A percentile compares a stretch with the other conserved stretches of the same genome.
phyloP scores from a whole-genome alignment of 148 eudicot species.

The Vaccinium myrtillus region DNA sequence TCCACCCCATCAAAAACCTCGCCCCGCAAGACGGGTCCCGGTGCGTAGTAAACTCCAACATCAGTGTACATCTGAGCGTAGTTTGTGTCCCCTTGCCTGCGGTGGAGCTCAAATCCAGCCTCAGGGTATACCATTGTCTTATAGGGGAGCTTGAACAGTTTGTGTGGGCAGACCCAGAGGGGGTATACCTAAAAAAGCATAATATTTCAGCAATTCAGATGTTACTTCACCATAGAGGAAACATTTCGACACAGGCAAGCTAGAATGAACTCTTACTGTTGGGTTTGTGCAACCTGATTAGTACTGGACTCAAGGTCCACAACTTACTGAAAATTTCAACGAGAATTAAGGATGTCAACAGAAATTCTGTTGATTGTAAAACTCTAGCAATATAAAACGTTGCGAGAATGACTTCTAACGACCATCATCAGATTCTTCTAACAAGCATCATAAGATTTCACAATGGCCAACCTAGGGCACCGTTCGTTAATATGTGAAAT shows the following conservation, averaged over 20 bases:
- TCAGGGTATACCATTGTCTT: constrained; percentile 85
- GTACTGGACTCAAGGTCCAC: not conserved
- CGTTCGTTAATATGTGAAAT: not conserved
- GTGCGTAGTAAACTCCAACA: constrained; percentile 84
- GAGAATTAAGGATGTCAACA: not conserved
- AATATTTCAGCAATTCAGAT: not conserved
- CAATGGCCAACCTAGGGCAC: not conserved
- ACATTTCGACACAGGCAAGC: not conserved
- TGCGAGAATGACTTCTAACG: not conserved
- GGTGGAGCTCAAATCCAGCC: constrained; percentile 74
- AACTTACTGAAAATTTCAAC: not conserved
- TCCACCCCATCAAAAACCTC: constrained; percentile 80
- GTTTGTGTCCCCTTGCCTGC: constrained; percentile 70
- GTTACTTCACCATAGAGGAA: not conserved
- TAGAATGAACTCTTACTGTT: not conserved
- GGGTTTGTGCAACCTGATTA: not conserved
- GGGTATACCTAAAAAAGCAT: constrained; percentile 62
- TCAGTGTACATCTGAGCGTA: constrained; percentile 94
- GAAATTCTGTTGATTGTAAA: not conserved
- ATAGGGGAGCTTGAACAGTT: constrained; percentile 60
- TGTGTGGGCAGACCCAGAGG: constrained; percentile 91
- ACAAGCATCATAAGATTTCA: too few relatives aligned
- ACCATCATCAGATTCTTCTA: too few relatives aligned
- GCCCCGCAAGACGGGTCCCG: constrained; percentile 81
- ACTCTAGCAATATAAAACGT: not conserved